Conservation (phyloP, 805 yeast genomes). For the Kluyveromyces lactis region DNA sequence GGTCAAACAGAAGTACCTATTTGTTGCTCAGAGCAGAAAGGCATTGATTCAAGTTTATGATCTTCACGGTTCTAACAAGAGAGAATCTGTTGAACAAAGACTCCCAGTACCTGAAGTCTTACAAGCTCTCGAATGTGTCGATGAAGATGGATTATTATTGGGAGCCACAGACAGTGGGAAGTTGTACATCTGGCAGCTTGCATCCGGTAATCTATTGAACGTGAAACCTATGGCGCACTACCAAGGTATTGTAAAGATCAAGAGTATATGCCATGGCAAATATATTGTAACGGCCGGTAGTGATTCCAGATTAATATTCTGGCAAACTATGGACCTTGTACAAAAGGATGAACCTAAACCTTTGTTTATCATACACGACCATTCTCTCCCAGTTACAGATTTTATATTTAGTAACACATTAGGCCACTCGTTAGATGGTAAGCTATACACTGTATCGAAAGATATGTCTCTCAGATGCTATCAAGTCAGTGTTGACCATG, state of each 20-base stretch:
- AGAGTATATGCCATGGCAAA: slow-evolving; percentile 53
- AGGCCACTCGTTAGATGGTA: slow-evolving; percentile 39
- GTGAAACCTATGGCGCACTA: slow-evolving; percentile 75
- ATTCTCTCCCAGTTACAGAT: slow-evolving; percentile 38
- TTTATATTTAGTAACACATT: slow-evolving; percentile 37
- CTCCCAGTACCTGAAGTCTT: slow-evolving; percentile 80
- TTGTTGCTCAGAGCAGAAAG: slow-evolving; percentile 60
- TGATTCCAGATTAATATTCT: slow-evolving; percentile 71
- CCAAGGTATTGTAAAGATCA: slow-evolving; percentile 57
- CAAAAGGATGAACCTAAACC: slow-evolving; percentile 43
- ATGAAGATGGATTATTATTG: slow-evolving; percentile 43
- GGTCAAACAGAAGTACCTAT: slow-evolving; percentile 49
- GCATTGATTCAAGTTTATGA: slow-evolving; percentile 70
- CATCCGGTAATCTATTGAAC: slow-evolving; percentile 62
- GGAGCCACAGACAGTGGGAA: slow-evolving; percentile 54
- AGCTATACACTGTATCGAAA: slow-evolving; percentile 57
- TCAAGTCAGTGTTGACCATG: slow-evolving; percentile 32
- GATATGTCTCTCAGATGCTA: slow-evolving; percentile 74
- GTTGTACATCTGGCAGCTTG: slow-evolving; percentile 76
- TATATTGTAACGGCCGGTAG: slow-evolving; percentile 67
- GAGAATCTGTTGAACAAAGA: slow-evolving; percentile 60
- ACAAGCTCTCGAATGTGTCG: slow-evolving; percentile 34
- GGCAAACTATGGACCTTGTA: slow-evolving; percentile 58
- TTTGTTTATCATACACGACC: slow-evolving; percentile 50
- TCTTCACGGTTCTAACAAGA: slow-evolving; percentile 31